Conservation (phyloP, 805 yeast species). For the Lipomyces yamanashiensis region DNA sequence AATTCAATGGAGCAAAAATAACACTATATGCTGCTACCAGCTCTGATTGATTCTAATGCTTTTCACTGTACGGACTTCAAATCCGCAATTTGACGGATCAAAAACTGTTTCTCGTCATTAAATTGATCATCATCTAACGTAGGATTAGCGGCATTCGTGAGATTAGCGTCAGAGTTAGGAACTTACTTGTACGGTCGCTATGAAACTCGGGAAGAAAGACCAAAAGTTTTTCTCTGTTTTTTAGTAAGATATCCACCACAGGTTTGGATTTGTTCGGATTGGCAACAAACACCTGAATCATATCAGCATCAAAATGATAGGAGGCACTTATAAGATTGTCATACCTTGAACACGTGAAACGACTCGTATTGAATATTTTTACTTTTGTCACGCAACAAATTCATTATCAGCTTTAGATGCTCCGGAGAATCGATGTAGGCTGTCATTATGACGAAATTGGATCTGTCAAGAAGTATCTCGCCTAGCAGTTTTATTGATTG, state of each 20-base stretch:
- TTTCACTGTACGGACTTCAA: slow-evolving; percentile 17
- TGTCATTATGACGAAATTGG: slow-evolving; percentile 73
- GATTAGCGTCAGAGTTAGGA: not conserved
- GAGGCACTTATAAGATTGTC: not conserved
- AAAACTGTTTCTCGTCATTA: slow-evolving; percentile 78
- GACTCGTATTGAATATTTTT: slow-evolving; percentile 88
- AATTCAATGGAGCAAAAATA: too few species aligned
- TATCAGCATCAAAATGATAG: not conserved
- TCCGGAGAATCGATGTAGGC: slow-evolving; percentile 79
- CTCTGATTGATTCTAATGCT: not conserved
- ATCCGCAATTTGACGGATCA: slow-evolving; percentile 70
- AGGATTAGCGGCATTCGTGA: not conserved
- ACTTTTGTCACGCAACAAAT: slow-evolving; percentile 82
- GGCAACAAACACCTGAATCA: slow-evolving; percentile 70
- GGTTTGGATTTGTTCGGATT: slow-evolving; percentile 87
- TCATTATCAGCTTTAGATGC: slow-evolving; percentile 85
- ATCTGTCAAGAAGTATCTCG: slow-evolving; percentile 69
- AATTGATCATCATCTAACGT: slow-evolving; percentile 56
- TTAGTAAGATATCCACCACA: slow-evolving; percentile 77
- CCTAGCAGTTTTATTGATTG: slow-evolving; percentile 79
- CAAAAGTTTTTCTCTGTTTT: slow-evolving; percentile 78
- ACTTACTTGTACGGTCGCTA: slow-evolving; percentile 52
- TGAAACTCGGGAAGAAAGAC: slow-evolving; percentile 70
- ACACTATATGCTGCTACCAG: not conserved
- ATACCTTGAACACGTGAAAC: slow-evolving; percentile 83